Evolutionary conservation across 345 rosid genomes (phyloP), one percentile per base, ranked within the genome.

Genomic region (Salix viminalis): DNA sequence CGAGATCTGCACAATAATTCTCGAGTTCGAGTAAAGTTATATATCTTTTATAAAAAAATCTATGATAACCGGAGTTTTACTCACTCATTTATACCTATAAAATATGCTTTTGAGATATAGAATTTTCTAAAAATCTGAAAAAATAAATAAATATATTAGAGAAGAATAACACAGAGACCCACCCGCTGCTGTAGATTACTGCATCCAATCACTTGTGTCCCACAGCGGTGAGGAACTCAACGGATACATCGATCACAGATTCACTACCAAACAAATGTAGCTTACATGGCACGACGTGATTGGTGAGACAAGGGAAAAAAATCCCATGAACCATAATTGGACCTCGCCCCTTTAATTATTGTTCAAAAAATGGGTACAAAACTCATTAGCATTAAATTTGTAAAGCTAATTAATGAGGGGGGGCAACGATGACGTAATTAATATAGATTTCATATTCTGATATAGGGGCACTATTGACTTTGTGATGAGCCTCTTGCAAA

Each of bases 221-320:
- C 12, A 52, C 21, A 50, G 66, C 3, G 14, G 8, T 48, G 13
- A 37, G 72, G 26, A 30, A 23, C 12, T 8, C 6, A 2, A 46
- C 16, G 7, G n/a, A 18, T 44, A 3, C 0, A 3, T 44, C n/a
- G n/a, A n/a, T n/a, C 18, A 56, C 19, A 13, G 2, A 32, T 48
- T 75, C 46, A n/a, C 42, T 9, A 65, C 72, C 75, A 26, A 67
- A 52, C 73, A 46, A 34, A 13, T n/a, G n/a, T 34, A 21, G 10
- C 48, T 73, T 84, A 74, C 85, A 79, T 82, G 85, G 75, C 72
- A 54, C 60, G 77, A 30, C 32, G 3, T 30, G 32, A 30, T 30
- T 30, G 32, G 32, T 30, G 2, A 30, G 32, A 28, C 28, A 6
- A 18, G 14, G 28, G n/a, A 18, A 18, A 24, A 50, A 46, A 44